Evolutionary conservation across 345 rosid species (phyloP), one percentile per base, ranked within the genome.

Genomic region (Linum tenue): DNA sequence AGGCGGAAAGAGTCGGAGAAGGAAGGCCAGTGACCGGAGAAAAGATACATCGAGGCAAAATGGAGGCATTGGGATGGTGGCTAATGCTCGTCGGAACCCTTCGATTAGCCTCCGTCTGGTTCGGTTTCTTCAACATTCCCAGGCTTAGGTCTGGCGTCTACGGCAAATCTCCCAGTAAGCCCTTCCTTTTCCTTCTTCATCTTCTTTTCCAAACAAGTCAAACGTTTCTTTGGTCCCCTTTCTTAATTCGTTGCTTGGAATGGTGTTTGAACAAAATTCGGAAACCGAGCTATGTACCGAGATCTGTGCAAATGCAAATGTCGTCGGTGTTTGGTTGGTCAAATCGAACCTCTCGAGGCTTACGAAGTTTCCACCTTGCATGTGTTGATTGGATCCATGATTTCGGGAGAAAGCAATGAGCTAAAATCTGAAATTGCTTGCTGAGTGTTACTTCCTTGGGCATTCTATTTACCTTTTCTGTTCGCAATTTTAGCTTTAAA

Each of bases 11-110:
- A 41, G 44, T 41, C 0, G 9, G 44, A 8, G 51, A 44, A 14
- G 7, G 51, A 44, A 44, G 44, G 57, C 4, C 5, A 16, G 22
- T 3, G 22, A 55, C 5, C 4, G 22, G 11, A 6, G n/a, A 8
- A n/a, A 6, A 44, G 51, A 44, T 2, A 44, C 12, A 14, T 7
- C 51, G 51, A 2, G 12, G 51, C 73, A 75, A 78, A 68, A 87
- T 92, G 98, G 82, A 92, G 81, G 78, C 91, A 10, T 78, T 92
- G 64, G 91, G 96, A 72, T 88, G 85, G 86, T 92, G 98, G 97
- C 63, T 88, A 72, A 84, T 92, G 92, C 74, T 92, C 69, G 89
- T 88, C 67, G 97, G 94, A 51, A 81, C 84, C 5, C 87, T 90
- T 58, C 85, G 98, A 70, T 76, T 92, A 69, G 88, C 86, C n/a